A percentile compares a stretch with the other conserved stretches of the same genome.
Evolutionary conservation across 2,329 filamentous ascomycete genomes (phyloP).

Genomic region (Sclerotinia nivalis): DNA sequence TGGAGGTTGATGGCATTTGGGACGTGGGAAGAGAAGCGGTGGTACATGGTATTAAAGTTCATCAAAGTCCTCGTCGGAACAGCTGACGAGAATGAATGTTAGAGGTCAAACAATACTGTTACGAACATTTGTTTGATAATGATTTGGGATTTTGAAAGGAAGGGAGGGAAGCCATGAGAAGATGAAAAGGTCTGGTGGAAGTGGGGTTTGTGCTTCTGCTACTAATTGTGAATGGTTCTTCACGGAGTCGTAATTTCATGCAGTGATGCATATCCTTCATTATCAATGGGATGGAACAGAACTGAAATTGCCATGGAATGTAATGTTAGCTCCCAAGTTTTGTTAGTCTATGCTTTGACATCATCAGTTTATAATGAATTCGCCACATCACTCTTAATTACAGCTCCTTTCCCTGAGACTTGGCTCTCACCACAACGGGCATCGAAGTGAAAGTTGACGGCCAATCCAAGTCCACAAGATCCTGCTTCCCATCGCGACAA

Average conservation of each 20-base stretch:
- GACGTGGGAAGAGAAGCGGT: not conserved
- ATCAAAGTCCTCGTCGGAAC: not conserved
- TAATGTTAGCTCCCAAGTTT: not conserved
- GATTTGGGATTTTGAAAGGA: too few relatives aligned
- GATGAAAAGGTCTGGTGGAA: too few relatives aligned
- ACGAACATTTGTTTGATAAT: too few relatives aligned
- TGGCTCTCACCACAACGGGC: not conserved
- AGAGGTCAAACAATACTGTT: too few relatives aligned
- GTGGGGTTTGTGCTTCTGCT: too few relatives aligned
- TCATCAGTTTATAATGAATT: too few relatives aligned
- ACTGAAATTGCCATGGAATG: too few relatives aligned
- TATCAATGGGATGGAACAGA: too few relatives aligned
- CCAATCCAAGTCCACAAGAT: slow-evolving; percentile 12
- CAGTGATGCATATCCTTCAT: too few relatives aligned
- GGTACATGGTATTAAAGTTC: not conserved
- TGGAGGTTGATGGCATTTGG: slow-evolving; percentile 1
- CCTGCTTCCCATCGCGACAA: slow-evolving; percentile 4
- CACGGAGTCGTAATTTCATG: too few relatives aligned
- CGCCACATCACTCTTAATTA: not conserved
- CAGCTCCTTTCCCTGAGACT: not conserved
- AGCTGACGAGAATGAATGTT: not conserved
- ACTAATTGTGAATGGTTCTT: too few relatives aligned
- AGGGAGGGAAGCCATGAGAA: too few relatives aligned
- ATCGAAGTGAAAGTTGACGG: slow-evolving; percentile 3
- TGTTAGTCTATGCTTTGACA: not conserved